Conservation (phyloP, 345 rosid species). For the Isatis tinctoria region DNA sequence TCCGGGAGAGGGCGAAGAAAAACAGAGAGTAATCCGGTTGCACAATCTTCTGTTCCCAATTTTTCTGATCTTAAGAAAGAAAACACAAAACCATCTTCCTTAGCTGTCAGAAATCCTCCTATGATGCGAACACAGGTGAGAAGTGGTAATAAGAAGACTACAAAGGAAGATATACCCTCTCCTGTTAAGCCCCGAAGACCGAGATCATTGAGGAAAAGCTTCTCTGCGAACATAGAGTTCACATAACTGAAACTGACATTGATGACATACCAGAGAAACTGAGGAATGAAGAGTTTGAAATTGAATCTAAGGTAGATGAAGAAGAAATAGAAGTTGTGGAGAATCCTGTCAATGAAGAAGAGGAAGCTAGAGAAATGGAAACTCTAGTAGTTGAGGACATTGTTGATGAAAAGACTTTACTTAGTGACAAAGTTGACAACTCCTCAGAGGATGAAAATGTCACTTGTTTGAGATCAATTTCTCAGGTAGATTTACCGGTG, state of each 20-base stretch:
- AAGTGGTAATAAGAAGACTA: slow-evolving; percentile 60
- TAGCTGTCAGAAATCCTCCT: slow-evolving; percentile 41
- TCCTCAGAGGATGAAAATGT: slow-evolving; percentile 65
- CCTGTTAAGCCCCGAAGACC: slow-evolving; percentile 54
- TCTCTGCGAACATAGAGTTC: slow-evolving; percentile 54
- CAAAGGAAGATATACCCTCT: slow-evolving; percentile 45
- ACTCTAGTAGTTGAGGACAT: slow-evolving; percentile 41
- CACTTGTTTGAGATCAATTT: slow-evolving; percentile 45
- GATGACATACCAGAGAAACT: slow-evolving; percentile 45
- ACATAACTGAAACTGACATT: slow-evolving; percentile 38
- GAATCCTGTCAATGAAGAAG: slow-evolving; percentile 41
- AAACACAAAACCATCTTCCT: slow-evolving; percentile 70
- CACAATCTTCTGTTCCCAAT: slow-evolving; percentile 64
- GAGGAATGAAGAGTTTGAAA: slow-evolving; percentile 42
- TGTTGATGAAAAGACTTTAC: slow-evolving; percentile 45
- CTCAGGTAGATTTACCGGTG: slow-evolving; percentile 58
- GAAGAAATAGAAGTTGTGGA: slow-evolving; percentile 32
- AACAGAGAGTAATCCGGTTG: slow-evolving; percentile 52
- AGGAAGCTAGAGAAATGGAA: slow-evolving; percentile 34
- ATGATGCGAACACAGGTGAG: slow-evolving; percentile 50
- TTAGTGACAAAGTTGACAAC: slow-evolving; percentile 52
- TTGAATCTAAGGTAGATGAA: slow-evolving; percentile 39
- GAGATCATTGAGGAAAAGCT: slow-evolving; percentile 54
- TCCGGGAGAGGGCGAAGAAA: slow-evolving; percentile 47
- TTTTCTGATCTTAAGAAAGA: slow-evolving; percentile 89